phyloP scores from a whole-genome alignment of 75 land plant species.

The Picea glauca region DNA sequence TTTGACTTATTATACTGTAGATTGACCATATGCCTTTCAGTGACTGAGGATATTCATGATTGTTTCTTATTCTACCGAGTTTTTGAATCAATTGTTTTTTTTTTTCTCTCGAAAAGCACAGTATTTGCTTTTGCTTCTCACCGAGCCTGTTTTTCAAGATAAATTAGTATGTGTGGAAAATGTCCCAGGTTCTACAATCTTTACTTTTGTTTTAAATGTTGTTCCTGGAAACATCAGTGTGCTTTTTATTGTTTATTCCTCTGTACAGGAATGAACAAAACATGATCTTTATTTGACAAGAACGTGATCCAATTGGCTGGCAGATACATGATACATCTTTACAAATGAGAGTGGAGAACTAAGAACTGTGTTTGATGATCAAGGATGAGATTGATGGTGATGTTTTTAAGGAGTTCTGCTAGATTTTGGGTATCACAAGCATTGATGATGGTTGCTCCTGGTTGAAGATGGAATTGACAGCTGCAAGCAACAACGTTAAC shows the following conservation, averaged over 20 bases:
- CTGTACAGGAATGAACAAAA: background rate
- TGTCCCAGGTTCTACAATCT: background rate
- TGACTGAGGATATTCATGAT: background rate
- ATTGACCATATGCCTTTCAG: background rate
- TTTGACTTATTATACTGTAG: background rate
- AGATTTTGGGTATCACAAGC: background rate
- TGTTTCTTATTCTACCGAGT: background rate
- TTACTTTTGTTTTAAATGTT: background rate
- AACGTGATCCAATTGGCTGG: background rate
- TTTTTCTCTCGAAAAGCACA: no score
- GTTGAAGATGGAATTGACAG: conserved; percentile 1
- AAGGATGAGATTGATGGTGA: background rate
- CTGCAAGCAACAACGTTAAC: background rate
- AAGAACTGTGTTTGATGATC: background rate
- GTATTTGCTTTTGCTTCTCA: background rate
- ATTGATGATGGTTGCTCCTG: background rate
- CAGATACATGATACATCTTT: background rate
- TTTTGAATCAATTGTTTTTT: background rate
- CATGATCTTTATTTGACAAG: background rate
- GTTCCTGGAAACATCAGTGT: background rate
- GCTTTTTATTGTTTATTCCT: conserved; percentile 2
- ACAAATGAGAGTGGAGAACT: conserved; percentile 1
- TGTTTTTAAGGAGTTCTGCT: background rate
- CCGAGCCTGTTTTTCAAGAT: background rate
- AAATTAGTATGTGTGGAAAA: background rate